Conservation (phyloP, 106 monocot genomes). For the Amphibolis antarctica region DNA sequence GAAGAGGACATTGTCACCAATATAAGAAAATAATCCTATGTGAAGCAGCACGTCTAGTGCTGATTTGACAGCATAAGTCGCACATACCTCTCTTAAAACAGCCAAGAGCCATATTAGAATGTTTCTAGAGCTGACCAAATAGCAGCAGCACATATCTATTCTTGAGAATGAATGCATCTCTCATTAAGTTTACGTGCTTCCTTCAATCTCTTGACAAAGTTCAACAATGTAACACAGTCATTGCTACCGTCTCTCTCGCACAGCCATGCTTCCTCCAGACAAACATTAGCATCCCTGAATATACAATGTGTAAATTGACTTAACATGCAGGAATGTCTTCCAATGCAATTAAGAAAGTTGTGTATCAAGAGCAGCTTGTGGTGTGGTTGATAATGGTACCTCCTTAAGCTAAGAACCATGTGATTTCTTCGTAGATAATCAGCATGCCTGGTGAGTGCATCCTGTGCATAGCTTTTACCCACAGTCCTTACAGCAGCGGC, state of each 20-base stretch:
- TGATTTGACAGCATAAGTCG: too few species aligned
- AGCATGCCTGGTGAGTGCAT: conserved; percentile 77
- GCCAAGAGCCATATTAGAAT: too few species aligned
- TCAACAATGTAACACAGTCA: conserved; percentile 39
- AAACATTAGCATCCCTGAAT: conserved; percentile 56
- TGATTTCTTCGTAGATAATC: conserved; percentile 80
- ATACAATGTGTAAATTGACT: not conserved
- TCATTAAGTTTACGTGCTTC: conserved; percentile 6
- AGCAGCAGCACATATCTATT: not conserved
- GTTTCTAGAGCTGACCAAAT: too few species aligned
- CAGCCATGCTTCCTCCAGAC: conserved; percentile 67
- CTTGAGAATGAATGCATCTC: not conserved
- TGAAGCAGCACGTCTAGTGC: too few species aligned
- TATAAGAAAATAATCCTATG: too few species aligned
- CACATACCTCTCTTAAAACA: too few species aligned
- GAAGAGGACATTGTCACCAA: too few species aligned
- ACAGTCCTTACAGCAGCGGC: conserved; percentile 69
- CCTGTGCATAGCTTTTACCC: conserved; percentile 80
- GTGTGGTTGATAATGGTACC: conserved; percentile 27
- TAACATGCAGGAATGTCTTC: not conserved
- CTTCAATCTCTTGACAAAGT: conserved; percentile 34
- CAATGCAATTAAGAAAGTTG: not conserved
- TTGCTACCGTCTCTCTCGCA: conserved; percentile 42
- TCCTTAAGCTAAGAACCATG: conserved; percentile 73
- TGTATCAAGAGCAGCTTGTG: not conserved